A percentile compares a stretch with the other conserved stretches of the same genome.
Conservation (phyloP, 495 filamentous ascomycete genomes). For the Talaromyces ruber region DNA sequence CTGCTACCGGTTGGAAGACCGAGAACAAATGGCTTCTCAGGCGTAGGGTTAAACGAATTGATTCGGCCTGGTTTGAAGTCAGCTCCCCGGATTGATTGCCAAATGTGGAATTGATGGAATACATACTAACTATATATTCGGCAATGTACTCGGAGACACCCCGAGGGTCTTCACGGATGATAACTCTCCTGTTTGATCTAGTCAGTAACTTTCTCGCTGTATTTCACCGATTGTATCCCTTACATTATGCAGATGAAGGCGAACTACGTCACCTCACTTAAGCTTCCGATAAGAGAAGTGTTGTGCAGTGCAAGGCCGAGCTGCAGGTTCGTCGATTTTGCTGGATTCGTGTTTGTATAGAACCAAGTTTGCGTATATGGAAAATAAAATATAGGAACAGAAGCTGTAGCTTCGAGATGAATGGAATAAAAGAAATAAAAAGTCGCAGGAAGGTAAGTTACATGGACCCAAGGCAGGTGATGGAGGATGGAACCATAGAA, state of each 20-base stretch:
- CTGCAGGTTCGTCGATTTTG: neutral
- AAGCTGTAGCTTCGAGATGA: neutral
- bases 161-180: constrained; percentile 63
- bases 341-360: neutral
- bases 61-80: constrained; percentile 40
- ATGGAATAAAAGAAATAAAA: neutral
- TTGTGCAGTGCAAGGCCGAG: neutral
- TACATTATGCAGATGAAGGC: constrained; percentile 5
- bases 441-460: neutral
- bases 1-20: constrained; percentile 78
- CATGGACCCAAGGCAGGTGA: neutral
- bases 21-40: constrained; percentile 67
- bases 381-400: neutral
- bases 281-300: constrained; percentile 2
- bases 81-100: neutral
- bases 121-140: constrained; percentile 71
- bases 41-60: constrained; percentile 61
- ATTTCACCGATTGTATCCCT: neutral
- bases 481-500: neutral
- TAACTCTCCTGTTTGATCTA: constrained; percentile 59
- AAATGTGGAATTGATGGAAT: neutral
- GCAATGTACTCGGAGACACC: constrained; percentile 67
- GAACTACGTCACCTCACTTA: constrained; percentile 2
- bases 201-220: constrained; percentile 12
- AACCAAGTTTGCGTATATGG: neutral